A percentile compares a stretch with the other conserved stretches of the same genome.
Conservation (phyloP, 2,329 filamentous ascomycete species). For the Trichoderma sp. region DNA sequence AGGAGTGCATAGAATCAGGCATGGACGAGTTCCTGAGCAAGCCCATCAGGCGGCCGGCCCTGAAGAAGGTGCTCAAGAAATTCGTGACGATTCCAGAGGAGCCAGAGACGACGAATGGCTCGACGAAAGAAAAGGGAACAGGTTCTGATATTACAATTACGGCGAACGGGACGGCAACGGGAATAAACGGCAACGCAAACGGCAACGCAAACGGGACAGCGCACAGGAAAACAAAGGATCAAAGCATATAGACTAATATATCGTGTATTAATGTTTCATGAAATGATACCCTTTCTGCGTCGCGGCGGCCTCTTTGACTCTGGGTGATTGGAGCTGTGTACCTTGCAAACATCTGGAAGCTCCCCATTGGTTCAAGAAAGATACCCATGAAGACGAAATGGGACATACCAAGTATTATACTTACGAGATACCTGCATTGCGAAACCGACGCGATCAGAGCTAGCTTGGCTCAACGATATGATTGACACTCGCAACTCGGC, state of each 20-base stretch:
- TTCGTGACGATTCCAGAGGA: conserved; percentile 82
- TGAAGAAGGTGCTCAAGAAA: conserved; percentile 84
- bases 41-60: conserved; percentile 75
- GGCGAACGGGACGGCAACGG: conserved; percentile 9
- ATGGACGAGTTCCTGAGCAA: conserved; percentile 88
- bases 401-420: too few relatives aligned
- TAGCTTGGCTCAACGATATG: too few relatives aligned
- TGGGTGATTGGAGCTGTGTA: too few relatives aligned
- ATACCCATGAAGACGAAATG: too few relatives aligned
- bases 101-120: conserved; percentile 13
- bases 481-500: not conserved
- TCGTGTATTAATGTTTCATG: not conserved
- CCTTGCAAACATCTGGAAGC: too few relatives aligned
- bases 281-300: not conserved
- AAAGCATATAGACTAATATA: conserved; percentile 21
- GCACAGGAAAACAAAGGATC: conserved; percentile 16
- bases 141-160: not conserved
- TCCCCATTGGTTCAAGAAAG: too few relatives aligned
- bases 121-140: conserved; percentile 6
- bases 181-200: not conserved
- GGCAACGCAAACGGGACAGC: not conserved
- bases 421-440: too few relatives aligned
- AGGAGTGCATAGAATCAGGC: conserved; percentile 82
- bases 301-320: not conserved
- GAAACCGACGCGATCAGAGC: too few relatives aligned